Base-by-base conservation (phyloP, 2,329 filamentous ascomycete species). In the Dactylellina parvicollis region DNA sequence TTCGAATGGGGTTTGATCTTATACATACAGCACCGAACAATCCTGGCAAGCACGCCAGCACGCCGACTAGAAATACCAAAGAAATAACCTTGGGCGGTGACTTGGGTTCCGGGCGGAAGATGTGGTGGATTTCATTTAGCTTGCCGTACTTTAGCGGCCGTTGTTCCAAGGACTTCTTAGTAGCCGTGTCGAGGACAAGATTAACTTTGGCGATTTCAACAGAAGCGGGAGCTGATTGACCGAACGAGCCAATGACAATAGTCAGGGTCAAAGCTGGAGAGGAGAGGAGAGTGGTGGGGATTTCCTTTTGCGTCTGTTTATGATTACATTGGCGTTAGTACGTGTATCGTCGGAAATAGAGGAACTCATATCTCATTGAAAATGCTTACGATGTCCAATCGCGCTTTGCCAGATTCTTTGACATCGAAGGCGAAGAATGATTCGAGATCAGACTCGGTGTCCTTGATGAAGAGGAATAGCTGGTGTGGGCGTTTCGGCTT, bases 401-500 rank as follows among this genome's bases (percentile, higher is more conserved):
- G 89, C 20, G 87, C 92, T 83, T 96, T 96, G 76, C 95, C 95
- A 14, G 75, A 75, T 8, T 95, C 91, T 83, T 96, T 96, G 50
- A 96, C 83, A 9, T 83, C 89, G 77, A 99, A 85, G 1, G 92
- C 88, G 78, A 94, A 96, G 0, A 93, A 92, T 22, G 92, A 89
- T 81, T 98, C 93, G 49, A 99, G 84, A 34, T 91, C 92, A 9
- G 88, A 89, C 10, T 85, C 83, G 9, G 85, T 83, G 77, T 98
- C 92, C 77, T 87, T 89, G 67, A 99, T 82, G 14, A 95, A 85
- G 60, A 99, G 85, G 83, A 97, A 97, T 4, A 92, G 92, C 82
- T 99, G 95, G 82, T 99, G 95, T 77, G 95, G 92, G 76, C 91
- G 88, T 85, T 92, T 94, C 49, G 87, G 86, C 77, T 88, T 89